Percentiles rank a stretch among this genome's conserved stretches.
phyloP scores from a whole-genome alignment of 305 asterid species.

The Fraxinus latifolia region DNA sequence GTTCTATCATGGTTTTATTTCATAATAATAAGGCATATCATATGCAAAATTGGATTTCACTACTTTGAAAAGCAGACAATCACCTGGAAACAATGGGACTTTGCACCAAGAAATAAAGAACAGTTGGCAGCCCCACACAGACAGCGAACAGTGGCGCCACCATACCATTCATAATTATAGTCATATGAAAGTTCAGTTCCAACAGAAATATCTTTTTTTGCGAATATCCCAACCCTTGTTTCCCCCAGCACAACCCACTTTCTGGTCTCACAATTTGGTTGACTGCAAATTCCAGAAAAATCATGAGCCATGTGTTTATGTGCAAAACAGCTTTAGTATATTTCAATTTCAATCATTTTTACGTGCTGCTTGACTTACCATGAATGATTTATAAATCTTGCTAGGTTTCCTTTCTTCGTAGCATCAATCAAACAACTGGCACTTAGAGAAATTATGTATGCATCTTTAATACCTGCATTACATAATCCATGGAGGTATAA shows the following conservation, averaged over 20 bases:
- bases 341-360: constrained; percentile 23
- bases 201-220: constrained; percentile 55
- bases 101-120: constrained; percentile 87
- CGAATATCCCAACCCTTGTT: constrained; percentile 86
- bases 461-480: constrained; percentile 67
- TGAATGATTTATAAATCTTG: constrained; percentile 89
- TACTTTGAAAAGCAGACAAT: constrained; percentile 19
- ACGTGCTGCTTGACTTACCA: constrained; percentile 49
- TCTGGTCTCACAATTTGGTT: constrained; percentile 94
- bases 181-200: constrained; percentile 79
- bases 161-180: constrained; percentile 92
- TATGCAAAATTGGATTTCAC: constrained; percentile 14
- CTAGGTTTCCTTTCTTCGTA: constrained; percentile 79
- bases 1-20: background rate
- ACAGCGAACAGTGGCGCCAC: constrained; percentile 86
- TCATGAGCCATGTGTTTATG: constrained; percentile 10
- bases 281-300: constrained; percentile 46
- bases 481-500: constrained; percentile 23
- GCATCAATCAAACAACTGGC: constrained; percentile 74
- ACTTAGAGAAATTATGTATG: constrained; percentile 72
- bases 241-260: constrained; percentile 91
- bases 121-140: constrained; percentile 88
- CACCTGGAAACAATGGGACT: constrained; percentile 93
- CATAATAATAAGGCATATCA: constrained; percentile 5
- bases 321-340: constrained; percentile 13